Conservation (phyloP, 352 stramenopile species). For the Phytophthora ramorum region DNA sequence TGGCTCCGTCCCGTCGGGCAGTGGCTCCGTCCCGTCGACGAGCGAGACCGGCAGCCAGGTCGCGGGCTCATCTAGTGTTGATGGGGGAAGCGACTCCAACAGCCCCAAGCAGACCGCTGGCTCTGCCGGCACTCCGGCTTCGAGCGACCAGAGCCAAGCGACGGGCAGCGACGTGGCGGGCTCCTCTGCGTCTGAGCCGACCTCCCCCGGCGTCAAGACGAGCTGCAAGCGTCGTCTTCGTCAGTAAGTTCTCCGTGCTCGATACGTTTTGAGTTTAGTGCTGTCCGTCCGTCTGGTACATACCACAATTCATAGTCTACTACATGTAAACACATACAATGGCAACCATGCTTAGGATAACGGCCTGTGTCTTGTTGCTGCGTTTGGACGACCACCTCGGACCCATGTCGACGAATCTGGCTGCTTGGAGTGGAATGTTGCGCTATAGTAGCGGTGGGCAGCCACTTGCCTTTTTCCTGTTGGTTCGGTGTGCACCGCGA, state of each 20-base stretch:
- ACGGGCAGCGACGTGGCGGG: conserved; percentile 21
- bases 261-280: neutral
- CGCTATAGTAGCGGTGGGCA: no score
- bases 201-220: conserved; percentile 6
- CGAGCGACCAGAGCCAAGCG: conserved; percentile 6
- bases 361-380: no score
- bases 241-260: conserved; percentile 20
- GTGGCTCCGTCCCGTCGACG: conserved; percentile 1
- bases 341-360: no score
- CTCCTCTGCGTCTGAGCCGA: conserved; percentile 17
- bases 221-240: conserved; percentile 34
- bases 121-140: neutral
- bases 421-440: no score
- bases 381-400: no score
- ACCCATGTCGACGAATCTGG: no score
- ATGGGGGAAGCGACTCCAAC: conserved; percentile 17
- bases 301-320: no score
- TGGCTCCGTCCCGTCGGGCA: no score
- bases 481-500: no score
- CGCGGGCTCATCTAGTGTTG: conserved; percentile 8
- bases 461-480: no score
- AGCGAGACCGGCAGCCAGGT: conserved; percentile 20
- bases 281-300: neutral
- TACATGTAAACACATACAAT: no score
- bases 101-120: conserved; percentile 14